phyloP scores from a whole-genome alignment of 441 rosid genomes.

The Erysimum pusillum region DNA sequence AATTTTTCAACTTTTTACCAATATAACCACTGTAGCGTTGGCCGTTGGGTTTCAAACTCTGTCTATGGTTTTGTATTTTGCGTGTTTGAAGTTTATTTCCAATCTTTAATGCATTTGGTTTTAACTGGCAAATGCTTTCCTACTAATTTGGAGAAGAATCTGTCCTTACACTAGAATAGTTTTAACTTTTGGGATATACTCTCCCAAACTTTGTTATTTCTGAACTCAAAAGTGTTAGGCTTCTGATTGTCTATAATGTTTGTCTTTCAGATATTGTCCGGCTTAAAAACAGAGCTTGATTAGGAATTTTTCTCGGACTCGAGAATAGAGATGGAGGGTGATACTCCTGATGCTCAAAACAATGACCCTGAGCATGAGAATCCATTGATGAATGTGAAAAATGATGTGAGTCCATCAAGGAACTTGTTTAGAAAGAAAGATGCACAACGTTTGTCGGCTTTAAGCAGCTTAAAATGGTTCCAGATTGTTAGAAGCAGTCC shows the following conservation, averaged over 20 bases:
- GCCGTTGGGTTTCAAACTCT: background rate
- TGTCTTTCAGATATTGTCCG: background rate
- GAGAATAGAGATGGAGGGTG: slow-evolving; percentile 26
- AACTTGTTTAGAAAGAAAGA: slow-evolving; percentile 51
- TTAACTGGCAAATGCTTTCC: background rate
- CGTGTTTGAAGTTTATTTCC: background rate
- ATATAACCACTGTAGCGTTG: background rate
- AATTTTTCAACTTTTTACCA: background rate
- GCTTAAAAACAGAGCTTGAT: background rate
- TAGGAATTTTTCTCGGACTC: background rate
- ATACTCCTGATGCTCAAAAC: slow-evolving; percentile 42
- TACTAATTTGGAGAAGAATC: background rate
- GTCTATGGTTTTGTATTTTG: background rate
- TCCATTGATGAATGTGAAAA: slow-evolving; percentile 20
- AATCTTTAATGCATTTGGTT: slow-evolving; percentile 1
- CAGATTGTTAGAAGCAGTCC: slow-evolving; percentile 50
- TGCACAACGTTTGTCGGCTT: slow-evolving; percentile 43
- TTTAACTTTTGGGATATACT: background rate
- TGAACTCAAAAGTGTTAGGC: too few species aligned
- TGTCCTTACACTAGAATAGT: background rate
- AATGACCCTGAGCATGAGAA: slow-evolving; percentile 47
- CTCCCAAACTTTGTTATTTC: slow-evolving; percentile 2
- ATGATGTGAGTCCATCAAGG: slow-evolving; percentile 16
- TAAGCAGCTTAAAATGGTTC: slow-evolving; percentile 53
- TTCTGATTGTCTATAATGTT: background rate